Evolutionary conservation across 2,329 filamentous ascomycete species (phyloP), one percentile per base, ranked within the genome.

Genomic region (Penicillium hordei): DNA sequence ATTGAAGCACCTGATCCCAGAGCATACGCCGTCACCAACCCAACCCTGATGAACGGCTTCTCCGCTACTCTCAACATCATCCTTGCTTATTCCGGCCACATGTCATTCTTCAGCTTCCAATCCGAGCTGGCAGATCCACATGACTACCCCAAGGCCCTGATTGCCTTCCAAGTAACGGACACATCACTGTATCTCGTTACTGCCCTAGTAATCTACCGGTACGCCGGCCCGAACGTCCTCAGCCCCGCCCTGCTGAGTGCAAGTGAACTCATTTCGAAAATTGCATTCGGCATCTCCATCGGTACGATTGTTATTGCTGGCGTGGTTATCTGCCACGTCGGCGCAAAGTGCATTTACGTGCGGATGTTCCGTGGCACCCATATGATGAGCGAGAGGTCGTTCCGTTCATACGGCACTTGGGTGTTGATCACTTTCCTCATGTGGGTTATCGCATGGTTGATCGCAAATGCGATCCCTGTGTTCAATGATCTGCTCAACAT

Each of bases 301-400:
- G 87, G 87, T 8, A 89, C 88, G 3, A 89, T 89, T 55, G 77
- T 90, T 31, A 83, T 90, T 46, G 86, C 87, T 0, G 88, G 87
- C 43, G 86, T 89, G 15, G 86, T 90, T 55, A 86, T 88, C 65
- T 86, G 83, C 5, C 83, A 87, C 57, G 85, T 90, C 1, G 85
- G 84, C 0, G 80, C 79, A 43, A 88, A 88, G 66, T 87, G 87
- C 62, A 78, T 89, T 48, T 90, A 88, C 67, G 77, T 84, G 2
- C 82, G 87, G 23, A 67, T 87, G 4, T 89, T 88, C 76, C 77
- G 80, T 29, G 81, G 83, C 59, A 84, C 83, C 5, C 78, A 82
- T 62, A 78, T 81, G 67, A 75, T 83, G 71, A 75, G 76, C 52
- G 76, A 78, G 55, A 75, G 77, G 46, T 84, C 78, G 33, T 72